Conservation (phyloP, 2,329 filamentous ascomycete species). For the Sclerotiophoma versabilis region DNA sequence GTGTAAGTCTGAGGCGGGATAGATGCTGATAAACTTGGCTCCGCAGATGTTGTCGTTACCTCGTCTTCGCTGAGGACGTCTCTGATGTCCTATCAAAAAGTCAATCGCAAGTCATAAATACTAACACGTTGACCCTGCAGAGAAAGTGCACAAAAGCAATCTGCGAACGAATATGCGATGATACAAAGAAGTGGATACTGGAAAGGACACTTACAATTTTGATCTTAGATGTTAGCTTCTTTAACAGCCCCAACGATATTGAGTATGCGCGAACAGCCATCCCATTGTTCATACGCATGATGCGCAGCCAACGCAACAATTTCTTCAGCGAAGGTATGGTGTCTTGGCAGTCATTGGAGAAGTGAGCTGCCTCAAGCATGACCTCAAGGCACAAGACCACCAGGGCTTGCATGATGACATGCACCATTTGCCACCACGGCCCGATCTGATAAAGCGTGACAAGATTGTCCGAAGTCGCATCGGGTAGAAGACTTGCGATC, state of each 20-base stretch:
- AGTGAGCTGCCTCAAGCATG: constrained; percentile 28
- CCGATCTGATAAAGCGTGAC: constrained; percentile 24
- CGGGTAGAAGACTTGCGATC: constrained; percentile 45
- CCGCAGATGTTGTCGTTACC: neutral
- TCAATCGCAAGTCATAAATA: neutral
- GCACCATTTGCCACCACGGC: constrained; percentile 50
- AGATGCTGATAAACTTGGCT: neutral
- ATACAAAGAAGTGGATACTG: neutral
- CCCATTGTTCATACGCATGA: constrained; percentile 37
- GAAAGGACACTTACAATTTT: constrained; percentile 18
- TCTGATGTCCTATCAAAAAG: constrained; percentile 18
- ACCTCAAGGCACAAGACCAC: constrained; percentile 49
- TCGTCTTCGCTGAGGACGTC: constrained; percentile 27
- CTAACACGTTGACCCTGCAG: too few species aligned
- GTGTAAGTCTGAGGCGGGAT: neutral
- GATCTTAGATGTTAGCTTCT: constrained; percentile 17
- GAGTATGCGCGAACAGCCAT: constrained; percentile 43
- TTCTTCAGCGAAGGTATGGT: constrained; percentile 40
- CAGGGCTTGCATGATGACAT: constrained; percentile 47
- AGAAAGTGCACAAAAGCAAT: too few species aligned
- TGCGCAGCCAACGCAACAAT: constrained; percentile 43
- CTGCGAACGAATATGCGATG: too few species aligned
- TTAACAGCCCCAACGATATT: constrained; percentile 25
- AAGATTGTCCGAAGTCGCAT: constrained; percentile 14
- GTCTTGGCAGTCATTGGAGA: constrained; percentile 29